phyloP scores from a whole-genome alignment of 2,329 filamentous ascomycete genomes.

The Diaporthe caulivora region DNA sequence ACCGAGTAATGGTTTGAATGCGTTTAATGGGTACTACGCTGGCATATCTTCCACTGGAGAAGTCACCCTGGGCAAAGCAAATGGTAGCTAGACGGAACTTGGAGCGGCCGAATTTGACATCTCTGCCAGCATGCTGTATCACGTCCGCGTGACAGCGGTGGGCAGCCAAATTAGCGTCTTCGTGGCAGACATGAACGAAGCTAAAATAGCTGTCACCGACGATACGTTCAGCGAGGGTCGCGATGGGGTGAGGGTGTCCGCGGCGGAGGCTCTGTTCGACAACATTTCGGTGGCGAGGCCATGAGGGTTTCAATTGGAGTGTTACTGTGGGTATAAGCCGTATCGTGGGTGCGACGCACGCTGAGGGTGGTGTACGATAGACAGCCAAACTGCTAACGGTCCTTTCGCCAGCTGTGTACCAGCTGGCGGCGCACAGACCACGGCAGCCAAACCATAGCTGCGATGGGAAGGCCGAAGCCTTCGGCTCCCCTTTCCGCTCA shows the following conservation, averaged over 20 bases:
- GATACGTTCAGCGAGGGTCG: slow-evolving; percentile 42
- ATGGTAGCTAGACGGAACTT: slow-evolving; percentile 42
- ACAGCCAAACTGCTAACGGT: no score
- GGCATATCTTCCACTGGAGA: slow-evolving; percentile 45
- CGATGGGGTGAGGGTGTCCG: slow-evolving; percentile 45
- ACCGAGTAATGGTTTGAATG: slow-evolving; percentile 38
- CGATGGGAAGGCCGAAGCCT: no score
- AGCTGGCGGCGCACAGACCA: no score
- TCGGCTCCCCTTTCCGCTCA: no score
- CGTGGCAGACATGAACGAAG: slow-evolving; percentile 43
- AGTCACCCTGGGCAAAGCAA: slow-evolving; percentile 44
- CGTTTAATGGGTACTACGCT: slow-evolving; percentile 49
- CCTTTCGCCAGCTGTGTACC: no score
- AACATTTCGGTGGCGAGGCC: slow-evolving; percentile 44
- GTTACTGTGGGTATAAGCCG: no score
- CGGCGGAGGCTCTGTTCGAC: slow-evolving; percentile 44
- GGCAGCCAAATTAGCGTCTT: slow-evolving; percentile 46
- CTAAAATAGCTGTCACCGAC: slow-evolving; percentile 43
- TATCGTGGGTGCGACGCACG: no score
- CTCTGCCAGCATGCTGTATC: slow-evolving; percentile 39
- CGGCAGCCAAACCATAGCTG: no score
- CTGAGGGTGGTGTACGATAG: no score
- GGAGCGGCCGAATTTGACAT: slow-evolving; percentile 31
- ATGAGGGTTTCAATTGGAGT: not conserved
- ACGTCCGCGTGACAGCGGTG: slow-evolving; percentile 45